phyloP scores from a whole-genome alignment of 805 yeast genomes.

The Myxozyma udenii region DNA sequence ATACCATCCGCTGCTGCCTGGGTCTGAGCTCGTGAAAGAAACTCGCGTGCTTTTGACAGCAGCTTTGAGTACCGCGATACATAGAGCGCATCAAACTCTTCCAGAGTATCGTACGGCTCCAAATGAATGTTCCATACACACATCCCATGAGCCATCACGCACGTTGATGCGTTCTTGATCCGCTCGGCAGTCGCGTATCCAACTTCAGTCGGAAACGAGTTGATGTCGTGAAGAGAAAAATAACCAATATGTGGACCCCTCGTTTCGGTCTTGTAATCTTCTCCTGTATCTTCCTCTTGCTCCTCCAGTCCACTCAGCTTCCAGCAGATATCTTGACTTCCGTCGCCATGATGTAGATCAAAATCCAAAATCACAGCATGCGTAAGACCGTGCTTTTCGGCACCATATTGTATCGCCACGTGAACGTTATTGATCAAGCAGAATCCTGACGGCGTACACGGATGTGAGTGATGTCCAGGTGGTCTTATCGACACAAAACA shows the following conservation, averaged over 20 bases:
- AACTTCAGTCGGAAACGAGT: slow-evolving; percentile 78
- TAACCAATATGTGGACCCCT: slow-evolving; percentile 64
- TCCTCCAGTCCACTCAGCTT: slow-evolving; percentile 58
- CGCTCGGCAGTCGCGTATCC: slow-evolving; percentile 72
- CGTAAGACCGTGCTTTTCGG: slow-evolving; percentile 57
- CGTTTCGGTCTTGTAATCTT: slow-evolving; percentile 26
- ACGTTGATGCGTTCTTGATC: slow-evolving; percentile 72
- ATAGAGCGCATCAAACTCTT: slow-evolving; percentile 64
- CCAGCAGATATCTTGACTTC: slow-evolving; percentile 84
- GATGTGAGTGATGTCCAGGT: slow-evolving; percentile 77
- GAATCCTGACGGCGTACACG: slow-evolving; percentile 80
- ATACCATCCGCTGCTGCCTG: slow-evolving; percentile 25
- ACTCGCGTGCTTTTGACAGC: slow-evolving; percentile 65
- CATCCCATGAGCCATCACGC: slow-evolving; percentile 71
- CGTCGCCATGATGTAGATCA: slow-evolving; percentile 87
- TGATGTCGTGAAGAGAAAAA: slow-evolving; percentile 79
- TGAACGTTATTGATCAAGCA: slow-evolving; percentile 80
- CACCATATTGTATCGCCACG: slow-evolving; percentile 75
- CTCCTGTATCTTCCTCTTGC: slow-evolving; percentile 24
- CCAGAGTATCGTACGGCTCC: slow-evolving; percentile 59
- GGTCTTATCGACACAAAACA: slow-evolving; percentile 27
- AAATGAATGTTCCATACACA: slow-evolving; percentile 83
- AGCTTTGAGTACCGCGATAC: slow-evolving; percentile 57
- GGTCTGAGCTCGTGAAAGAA: slow-evolving; percentile 40
- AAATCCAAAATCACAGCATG: slow-evolving; percentile 81